These are phyloP conservation scores for Catharanthus roseus DNA, from an alignment of 257 asterid genomes.

Conservation along the genomic window DNA sequence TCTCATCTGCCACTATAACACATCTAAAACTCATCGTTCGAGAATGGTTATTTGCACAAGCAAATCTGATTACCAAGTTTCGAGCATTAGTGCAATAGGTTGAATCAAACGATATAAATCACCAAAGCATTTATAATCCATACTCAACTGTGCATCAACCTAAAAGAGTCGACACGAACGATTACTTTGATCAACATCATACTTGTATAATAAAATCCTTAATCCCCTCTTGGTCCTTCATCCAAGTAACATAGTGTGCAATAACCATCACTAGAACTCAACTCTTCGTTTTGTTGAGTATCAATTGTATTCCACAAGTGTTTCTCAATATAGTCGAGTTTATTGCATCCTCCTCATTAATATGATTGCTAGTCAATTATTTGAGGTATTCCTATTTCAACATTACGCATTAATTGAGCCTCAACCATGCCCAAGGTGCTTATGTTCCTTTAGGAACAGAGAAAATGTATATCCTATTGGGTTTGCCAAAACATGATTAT, in stretches of 20 bases:
- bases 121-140: neutral
- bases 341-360: neutral
- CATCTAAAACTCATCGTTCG: too few relatives aligned
- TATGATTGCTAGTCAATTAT: neutral
- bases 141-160: neutral
- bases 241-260: neutral
- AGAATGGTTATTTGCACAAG: too few relatives aligned
- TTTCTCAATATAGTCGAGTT: neutral
- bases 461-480: neutral
- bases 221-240: neutral
- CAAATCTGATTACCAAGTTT: too few relatives aligned
- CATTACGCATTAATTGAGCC: neutral
- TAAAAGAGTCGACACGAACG: neutral
- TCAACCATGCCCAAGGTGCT: neutral
- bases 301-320: too few relatives aligned
- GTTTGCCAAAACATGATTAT: neutral
- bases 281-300: neutral
- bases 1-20: too few relatives aligned
- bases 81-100: too few relatives aligned
- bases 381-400: too few relatives aligned
- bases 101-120: too few relatives aligned
- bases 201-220: too few relatives aligned
- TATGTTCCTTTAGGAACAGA: neutral
- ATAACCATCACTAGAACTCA: neutral
- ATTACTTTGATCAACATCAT: neutral